phyloP scores from a whole-genome alignment of 2,329 filamentous ascomycete species.

The Alternaria postmessia region DNA sequence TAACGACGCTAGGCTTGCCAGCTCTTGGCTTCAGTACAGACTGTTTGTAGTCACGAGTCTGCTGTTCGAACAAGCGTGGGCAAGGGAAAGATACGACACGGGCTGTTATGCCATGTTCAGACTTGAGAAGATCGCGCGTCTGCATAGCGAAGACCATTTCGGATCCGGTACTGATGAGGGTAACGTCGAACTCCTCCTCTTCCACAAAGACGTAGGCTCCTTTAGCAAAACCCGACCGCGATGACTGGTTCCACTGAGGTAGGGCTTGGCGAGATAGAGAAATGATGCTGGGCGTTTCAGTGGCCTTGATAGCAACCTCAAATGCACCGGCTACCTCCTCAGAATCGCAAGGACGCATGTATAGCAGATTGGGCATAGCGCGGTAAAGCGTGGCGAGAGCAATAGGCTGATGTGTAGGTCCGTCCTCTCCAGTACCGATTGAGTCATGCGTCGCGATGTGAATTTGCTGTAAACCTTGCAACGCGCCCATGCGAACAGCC shows the following conservation, averaged over 20 bases:
- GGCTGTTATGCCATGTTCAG: constrained; percentile 50
- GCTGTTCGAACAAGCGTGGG: constrained; percentile 60
- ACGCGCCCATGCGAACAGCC: constrained; percentile 67
- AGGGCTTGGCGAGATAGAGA: constrained; percentile 57
- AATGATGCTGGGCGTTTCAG: constrained; percentile 56
- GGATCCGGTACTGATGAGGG: constrained; percentile 53
- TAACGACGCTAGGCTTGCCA: constrained; percentile 60
- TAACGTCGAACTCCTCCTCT: constrained; percentile 52
- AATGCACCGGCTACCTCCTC: constrained; percentile 67
- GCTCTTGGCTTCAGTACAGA: constrained; percentile 54
- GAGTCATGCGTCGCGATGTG: constrained; percentile 68
- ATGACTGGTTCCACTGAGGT: constrained; percentile 45
- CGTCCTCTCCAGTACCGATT: constrained; percentile 64
- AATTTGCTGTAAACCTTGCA: constrained; percentile 64
- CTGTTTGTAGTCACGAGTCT: constrained; percentile 57
- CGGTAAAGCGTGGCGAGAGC: constrained; percentile 65
- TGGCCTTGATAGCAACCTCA: constrained; percentile 54
- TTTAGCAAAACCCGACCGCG: constrained; percentile 52
- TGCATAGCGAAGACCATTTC: constrained; percentile 59
- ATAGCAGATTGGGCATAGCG: constrained; percentile 68
- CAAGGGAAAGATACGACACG: constrained; percentile 62
- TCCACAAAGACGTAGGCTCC: constrained; percentile 60
- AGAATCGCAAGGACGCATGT: constrained; percentile 66
- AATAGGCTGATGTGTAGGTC: constrained; percentile 70
- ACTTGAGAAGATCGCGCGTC: constrained; percentile 51